Percentiles rank a stretch among this genome's conserved stretches.
phyloP scores from a whole-genome alignment of 768 basidiomycete species.

The Tylopilus felleus region DNA sequence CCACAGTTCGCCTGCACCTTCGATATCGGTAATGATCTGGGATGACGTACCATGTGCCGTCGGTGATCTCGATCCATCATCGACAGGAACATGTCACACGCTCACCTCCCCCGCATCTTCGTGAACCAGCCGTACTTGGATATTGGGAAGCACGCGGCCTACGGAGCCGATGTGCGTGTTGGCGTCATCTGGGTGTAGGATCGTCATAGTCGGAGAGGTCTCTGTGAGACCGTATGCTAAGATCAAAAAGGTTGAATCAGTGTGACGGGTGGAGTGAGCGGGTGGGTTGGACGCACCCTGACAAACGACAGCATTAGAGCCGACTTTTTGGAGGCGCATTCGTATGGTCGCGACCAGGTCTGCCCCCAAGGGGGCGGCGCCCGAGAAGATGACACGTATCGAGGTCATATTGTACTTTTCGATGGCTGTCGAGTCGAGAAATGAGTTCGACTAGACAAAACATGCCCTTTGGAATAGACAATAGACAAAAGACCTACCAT shows the following conservation, averaged over 20 bases:
- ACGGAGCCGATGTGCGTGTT: conserved; percentile 57
- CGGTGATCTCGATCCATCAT: background rate
- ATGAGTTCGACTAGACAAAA: background rate
- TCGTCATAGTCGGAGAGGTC: conserved; percentile 69
- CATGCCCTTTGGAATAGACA: background rate
- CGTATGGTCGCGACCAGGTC: conserved; percentile 53
- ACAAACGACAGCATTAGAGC: conserved; percentile 38
- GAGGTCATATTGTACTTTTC: conserved; percentile 65
- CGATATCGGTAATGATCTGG: conserved; percentile 27
- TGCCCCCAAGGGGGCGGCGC: conserved; percentile 77
- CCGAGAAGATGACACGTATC: conserved; percentile 57
- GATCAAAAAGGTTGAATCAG: background rate
- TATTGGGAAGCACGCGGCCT: conserved; percentile 68
- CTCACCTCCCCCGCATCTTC: conserved; percentile 51
- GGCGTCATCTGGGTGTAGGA: conserved; percentile 45
- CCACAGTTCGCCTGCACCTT: conserved; percentile 76
- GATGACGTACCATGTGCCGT: background rate
- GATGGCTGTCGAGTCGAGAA: conserved; percentile 41
- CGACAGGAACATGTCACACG: too few species aligned
- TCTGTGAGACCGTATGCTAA: conserved; percentile 79
- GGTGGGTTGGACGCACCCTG: conserved; percentile 43
- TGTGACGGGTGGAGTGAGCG: background rate
- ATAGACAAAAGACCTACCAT: conserved; percentile 41
- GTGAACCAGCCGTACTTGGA: conserved; percentile 70
- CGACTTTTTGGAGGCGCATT: conserved; percentile 38